Base-by-base conservation (phyloP, 192 early-diverging fungal genomes). In the Chytriomyces hyalinus region DNA sequence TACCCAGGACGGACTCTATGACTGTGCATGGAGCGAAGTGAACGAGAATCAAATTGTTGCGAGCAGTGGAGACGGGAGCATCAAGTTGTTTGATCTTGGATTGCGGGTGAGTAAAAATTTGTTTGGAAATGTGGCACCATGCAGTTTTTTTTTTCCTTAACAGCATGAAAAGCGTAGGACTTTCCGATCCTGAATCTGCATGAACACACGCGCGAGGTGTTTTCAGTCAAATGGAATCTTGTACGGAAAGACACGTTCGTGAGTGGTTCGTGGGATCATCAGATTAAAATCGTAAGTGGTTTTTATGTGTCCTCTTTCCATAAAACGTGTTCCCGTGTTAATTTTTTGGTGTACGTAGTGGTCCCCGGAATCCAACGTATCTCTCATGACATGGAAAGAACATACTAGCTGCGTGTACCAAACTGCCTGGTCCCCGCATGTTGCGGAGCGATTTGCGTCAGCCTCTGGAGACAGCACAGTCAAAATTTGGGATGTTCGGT, bases 1-100 rank as follows among this genome's bases (percentile, higher is more conserved):
- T 76, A 97, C 97, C 3, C 96, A 98, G 84, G 98, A 99, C 80
- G 97, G 95, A 6, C 81, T 98, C 6, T 99, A 94, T 82, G 98
- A 99, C 82, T 81, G 92, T 47, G 90, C 92, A 45, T 99, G 98
- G 98, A 96, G 92, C 80, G 98, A 99, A 81, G 72, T 90, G 13
- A 94, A 99, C 80, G 97, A 99, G 80, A 94, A 97, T 81, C 98
- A 99, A 72, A 66, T 99, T 28, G 91, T 92, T 0, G 94, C 94
- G 13, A 88, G 91, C 43, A 93, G 93, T 77, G 98, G 98, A 53
- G 98, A 99, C 78, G 98, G 98, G 49, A 93, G 92, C 72, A 90
- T 99, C 51, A 97, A 95, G 78, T 87, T 99, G 57, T 99, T 93
- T 92, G 98, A 99, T 80, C 89, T 93, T 0, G 92, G 92, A 5